Evolutionary conservation across 208 protist genomes (phyloP).

Genomic region (Leishmania lainsoni): DNA sequence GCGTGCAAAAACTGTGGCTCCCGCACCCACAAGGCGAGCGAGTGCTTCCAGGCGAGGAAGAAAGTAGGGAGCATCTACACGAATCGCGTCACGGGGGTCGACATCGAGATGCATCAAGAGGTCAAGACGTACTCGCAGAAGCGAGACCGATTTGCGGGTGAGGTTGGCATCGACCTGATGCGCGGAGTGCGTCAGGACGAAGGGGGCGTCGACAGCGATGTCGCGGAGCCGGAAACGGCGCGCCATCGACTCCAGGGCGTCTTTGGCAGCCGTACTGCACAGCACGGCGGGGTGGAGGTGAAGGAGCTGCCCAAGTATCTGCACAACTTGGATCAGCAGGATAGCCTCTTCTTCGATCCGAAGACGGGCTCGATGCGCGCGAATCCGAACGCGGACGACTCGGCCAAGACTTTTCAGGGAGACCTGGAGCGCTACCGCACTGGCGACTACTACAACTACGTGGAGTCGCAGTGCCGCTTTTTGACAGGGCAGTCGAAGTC

Average conservation of each 20-base stretch:
- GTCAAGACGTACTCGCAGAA: constrained; percentile 68
- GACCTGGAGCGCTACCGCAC: constrained; percentile 79
- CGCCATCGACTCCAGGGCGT: constrained; percentile 34
- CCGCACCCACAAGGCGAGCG: constrained; percentile 95
- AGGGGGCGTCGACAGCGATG: constrained; percentile 15
- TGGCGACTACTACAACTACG: constrained; percentile 77
- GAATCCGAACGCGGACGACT: constrained; percentile 79
- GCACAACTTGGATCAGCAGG: constrained; percentile 72
- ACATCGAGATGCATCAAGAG: constrained; percentile 36
- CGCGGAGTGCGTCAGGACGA: constrained; percentile 26
- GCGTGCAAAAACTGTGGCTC: constrained; percentile 99
- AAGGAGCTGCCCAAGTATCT: constrained; percentile 88
- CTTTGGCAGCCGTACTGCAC: constrained; percentile 57
- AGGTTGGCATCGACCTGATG: constrained; percentile 69
- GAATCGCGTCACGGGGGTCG: constrained; percentile 62
- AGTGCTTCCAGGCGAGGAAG: constrained; percentile 94
- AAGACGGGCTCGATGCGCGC: constrained; percentile 88
- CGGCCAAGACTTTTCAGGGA: constrained; percentile 68
- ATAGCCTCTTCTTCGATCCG: constrained; percentile 79
- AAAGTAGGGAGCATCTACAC: constrained; percentile 75
- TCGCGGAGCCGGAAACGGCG: background rate
- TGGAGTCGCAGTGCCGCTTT: constrained; percentile 83
- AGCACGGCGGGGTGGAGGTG: constrained; percentile 76
- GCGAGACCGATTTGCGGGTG: constrained; percentile 69
- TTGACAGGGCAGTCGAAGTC: constrained; percentile 73